Conservation (phyloP, 176 grass and related monocot species). For the Phragmites australis region DNA sequence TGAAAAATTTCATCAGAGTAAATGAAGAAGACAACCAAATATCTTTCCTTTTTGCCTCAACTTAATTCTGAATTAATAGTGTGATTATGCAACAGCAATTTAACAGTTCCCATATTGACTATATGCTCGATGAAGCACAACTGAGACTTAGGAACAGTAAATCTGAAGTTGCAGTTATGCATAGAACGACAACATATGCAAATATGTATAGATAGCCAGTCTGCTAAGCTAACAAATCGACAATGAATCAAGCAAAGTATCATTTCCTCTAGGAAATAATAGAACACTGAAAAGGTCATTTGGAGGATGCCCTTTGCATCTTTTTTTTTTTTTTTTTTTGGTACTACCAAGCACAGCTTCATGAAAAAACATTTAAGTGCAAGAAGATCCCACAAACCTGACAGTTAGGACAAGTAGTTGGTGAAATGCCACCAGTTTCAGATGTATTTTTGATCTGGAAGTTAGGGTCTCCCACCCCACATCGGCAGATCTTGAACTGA, state of each 20-base stretch:
- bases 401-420: constrained; percentile 60
- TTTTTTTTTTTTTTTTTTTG: too few species aligned
- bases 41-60: constrained; percentile 12
- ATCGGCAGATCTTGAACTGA: constrained; percentile 64
- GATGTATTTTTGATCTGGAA: constrained; percentile 55
- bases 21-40: too few species aligned
- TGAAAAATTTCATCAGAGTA: not conserved
- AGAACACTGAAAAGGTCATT: constrained; percentile 11
- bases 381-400: constrained; percentile 56
- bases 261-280: constrained; percentile 22
- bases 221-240: not conserved
- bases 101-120: not conserved
- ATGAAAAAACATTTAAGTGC: constrained; percentile 10
- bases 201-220: not conserved
- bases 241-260: not conserved
- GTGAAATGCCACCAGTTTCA: constrained; percentile 63
- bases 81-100: constrained; percentile 2
- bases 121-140: constrained; percentile 13
- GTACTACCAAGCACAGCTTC: constrained; percentile 5
- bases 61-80: constrained; percentile 24
- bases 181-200: constrained; percentile 19
- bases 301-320: not conserved
- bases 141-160: constrained; percentile 24
- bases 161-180: constrained; percentile 32
- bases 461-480: constrained; percentile 69